phyloP scores from a whole-genome alignment of 2,329 filamentous ascomycete species.

The Emmonsiellopsis sp. region DNA sequence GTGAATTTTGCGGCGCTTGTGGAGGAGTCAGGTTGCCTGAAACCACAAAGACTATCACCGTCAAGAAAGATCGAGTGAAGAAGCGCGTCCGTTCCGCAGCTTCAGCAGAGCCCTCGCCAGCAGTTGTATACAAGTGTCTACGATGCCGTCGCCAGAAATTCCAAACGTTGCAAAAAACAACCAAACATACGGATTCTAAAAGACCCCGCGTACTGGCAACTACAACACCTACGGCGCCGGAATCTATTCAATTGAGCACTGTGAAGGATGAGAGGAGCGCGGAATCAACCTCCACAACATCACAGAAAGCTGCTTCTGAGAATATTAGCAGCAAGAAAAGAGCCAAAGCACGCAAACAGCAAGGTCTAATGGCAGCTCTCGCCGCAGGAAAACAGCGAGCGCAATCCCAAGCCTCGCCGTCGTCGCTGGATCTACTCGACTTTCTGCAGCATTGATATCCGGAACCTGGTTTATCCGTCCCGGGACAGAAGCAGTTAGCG shows the following conservation, averaged over 20 bases:
- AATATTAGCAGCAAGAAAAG: conserved; percentile 47
- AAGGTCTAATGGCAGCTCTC: conserved; percentile 46
- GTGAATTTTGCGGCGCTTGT: conserved; percentile 31
- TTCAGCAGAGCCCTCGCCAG: not conserved
- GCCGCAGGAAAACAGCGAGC: conserved; percentile 26
- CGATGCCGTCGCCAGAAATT: conserved; percentile 28
- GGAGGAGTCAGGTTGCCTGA: conserved; percentile 27
- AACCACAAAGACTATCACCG: conserved; percentile 19
- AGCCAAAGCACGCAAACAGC: conserved; percentile 46
- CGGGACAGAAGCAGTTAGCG: conserved; percentile 22
- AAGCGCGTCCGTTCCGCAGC: not conserved
- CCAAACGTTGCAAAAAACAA: conserved; percentile 15
- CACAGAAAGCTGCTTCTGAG: conserved; percentile 17
- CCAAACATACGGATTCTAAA: conserved; percentile 9
- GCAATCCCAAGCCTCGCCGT: conserved; percentile 19
- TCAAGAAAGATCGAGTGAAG: conserved; percentile 9
- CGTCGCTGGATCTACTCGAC: conserved; percentile 44
- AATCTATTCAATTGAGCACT: not conserved
- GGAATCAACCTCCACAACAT: conserved; percentile 5
- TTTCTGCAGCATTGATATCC: conserved; percentile 38
- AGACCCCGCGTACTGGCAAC: conserved; percentile 7
- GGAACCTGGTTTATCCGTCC: conserved; percentile 4
- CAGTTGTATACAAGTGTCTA: conserved; percentile 27
- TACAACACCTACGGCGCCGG: conserved; percentile 7
- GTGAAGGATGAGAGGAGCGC: not conserved